phyloP scores from a whole-genome alignment of 305 asterid species.

The Plantago rigida region DNA sequence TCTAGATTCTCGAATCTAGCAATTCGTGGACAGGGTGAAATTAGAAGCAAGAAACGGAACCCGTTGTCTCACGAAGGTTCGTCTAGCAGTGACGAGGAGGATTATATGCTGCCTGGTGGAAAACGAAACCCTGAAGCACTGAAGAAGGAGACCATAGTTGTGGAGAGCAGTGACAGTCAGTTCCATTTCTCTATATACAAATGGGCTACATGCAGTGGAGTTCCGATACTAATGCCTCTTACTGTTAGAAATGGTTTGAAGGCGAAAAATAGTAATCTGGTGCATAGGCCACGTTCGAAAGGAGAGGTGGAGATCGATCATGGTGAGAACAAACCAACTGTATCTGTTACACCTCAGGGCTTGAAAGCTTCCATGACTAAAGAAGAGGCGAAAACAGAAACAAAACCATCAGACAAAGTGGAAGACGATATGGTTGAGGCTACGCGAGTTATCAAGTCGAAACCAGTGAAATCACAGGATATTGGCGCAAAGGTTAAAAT shows the following conservation, averaged over 20 bases:
- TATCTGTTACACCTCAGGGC: constrained; percentile 11
- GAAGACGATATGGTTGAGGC: constrained; percentile 11
- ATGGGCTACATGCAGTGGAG: constrained; percentile 62
- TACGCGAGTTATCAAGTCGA: constrained; percentile 16
- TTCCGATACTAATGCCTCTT: constrained; percentile 46
- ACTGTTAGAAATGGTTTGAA: constrained; percentile 29
- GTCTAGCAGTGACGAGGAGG: constrained; percentile 28
- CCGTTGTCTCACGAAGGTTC: constrained; percentile 41
- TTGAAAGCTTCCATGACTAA: constrained; percentile 21
- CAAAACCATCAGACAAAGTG: constrained; percentile 17
- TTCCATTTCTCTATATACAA: constrained; percentile 89
- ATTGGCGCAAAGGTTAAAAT: constrained; percentile 20
- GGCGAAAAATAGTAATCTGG: constrained; percentile 23
- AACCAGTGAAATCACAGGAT: constrained; percentile 26
- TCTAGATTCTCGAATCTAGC: constrained; percentile 44
- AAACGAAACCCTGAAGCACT: constrained; percentile 24
- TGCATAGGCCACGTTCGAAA: constrained; percentile 35
- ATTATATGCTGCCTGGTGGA: constrained; percentile 23
- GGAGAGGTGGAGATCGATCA: constrained; percentile 32
- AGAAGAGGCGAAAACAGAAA: constrained; percentile 25
- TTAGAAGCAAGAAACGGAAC: constrained; percentile 34
- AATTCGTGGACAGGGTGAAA: constrained; percentile 26
- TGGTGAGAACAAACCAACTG: constrained; percentile 10
- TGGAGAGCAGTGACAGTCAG: constrained; percentile 29
- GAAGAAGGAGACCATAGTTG: constrained; percentile 23